Percentiles rank a stretch among this genome's conserved stretches.
These are phyloP conservation scores for Pyrus hybrid DNA, from an alignment of 331 rosid species.

Conservation along the genomic window DNA sequence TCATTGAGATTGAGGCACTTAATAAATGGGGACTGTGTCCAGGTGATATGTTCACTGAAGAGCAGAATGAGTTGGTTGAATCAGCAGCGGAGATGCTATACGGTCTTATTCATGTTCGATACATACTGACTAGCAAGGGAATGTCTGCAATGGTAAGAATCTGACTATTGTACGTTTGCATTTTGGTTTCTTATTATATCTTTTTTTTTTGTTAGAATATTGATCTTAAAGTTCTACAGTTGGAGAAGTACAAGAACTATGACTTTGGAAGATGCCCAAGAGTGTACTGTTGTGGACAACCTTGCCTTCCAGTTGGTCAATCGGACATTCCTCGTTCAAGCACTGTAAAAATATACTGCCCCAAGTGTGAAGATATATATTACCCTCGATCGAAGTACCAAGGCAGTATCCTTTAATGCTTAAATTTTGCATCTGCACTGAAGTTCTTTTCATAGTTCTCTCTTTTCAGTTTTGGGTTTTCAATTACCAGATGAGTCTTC, in stretches of 20 bases:
- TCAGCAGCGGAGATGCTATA: constrained; percentile 97
- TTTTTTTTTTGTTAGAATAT: neutral
- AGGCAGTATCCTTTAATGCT: constrained; percentile 94
- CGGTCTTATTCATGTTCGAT: constrained; percentile 86
- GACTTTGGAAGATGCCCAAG: constrained; percentile 99
- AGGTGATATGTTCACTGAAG: constrained; percentile 98
- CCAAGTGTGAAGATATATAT: constrained; percentile 94
- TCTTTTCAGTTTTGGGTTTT: neutral
- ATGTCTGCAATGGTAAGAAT: constrained; percentile 79
- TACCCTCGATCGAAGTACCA: constrained; percentile 98
- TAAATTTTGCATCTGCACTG: neutral
- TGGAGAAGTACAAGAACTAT: constrained; percentile 85
- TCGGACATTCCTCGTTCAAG: constrained; percentile 94
- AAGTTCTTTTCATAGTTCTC: neutral
- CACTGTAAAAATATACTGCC: constrained; percentile 95
- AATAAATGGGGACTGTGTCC: neutral
- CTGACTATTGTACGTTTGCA: neutral
- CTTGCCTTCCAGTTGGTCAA: constrained; percentile 98
- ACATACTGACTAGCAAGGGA: constrained; percentile 84
- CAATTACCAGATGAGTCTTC: neutral
- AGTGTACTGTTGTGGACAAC: constrained; percentile 98
- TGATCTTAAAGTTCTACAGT: constrained; percentile 22
- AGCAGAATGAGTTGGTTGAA: constrained; percentile 85
- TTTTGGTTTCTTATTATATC: neutral
- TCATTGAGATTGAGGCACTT: neutral